Evolutionary conservation across 208 protist genomes (phyloP).

Genomic region (Leishmania major): DNA sequence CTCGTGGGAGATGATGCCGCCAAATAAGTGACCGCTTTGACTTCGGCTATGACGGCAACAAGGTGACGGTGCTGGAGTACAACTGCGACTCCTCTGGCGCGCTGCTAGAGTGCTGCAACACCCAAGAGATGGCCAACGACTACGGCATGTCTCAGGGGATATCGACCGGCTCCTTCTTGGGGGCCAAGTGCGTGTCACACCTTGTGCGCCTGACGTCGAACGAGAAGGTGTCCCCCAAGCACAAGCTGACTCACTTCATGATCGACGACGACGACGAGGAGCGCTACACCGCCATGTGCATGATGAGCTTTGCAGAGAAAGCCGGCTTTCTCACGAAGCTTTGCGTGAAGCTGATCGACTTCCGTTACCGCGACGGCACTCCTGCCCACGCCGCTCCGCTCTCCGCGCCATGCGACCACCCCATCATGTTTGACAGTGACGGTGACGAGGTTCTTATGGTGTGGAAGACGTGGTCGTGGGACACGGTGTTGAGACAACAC

Average conservation of each 20-base stretch:
- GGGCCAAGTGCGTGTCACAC: constrained; percentile 53
- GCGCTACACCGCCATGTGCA: constrained; percentile 77
- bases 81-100: constrained; percentile 81
- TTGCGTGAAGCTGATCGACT: constrained; percentile 58
- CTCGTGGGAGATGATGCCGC: constrained; percentile 57
- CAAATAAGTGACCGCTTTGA: constrained; percentile 74
- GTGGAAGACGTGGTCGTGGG: constrained; percentile 91
- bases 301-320: constrained; percentile 61
- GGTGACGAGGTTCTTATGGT: constrained; percentile 73
- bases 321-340: constrained; percentile 75
- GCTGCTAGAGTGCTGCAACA: constrained; percentile 81
- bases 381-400: constrained; percentile 25
- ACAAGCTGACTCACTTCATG: constrained; percentile 81
- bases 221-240: constrained; percentile 43
- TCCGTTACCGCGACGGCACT: constrained; percentile 35
- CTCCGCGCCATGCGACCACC: constrained; percentile 34
- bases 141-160: constrained; percentile 58
- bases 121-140: constrained; percentile 75
- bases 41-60: constrained; percentile 78
- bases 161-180: constrained; percentile 76
- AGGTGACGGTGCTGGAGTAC: constrained; percentile 79
- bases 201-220: constrained; percentile 55
- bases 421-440: constrained; percentile 63
- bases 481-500: constrained; percentile 77
- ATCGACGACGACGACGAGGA: constrained; percentile 88